Conservation (phyloP, 495 filamentous ascomycete genomes). For the Neurospora sublineolata region DNA sequence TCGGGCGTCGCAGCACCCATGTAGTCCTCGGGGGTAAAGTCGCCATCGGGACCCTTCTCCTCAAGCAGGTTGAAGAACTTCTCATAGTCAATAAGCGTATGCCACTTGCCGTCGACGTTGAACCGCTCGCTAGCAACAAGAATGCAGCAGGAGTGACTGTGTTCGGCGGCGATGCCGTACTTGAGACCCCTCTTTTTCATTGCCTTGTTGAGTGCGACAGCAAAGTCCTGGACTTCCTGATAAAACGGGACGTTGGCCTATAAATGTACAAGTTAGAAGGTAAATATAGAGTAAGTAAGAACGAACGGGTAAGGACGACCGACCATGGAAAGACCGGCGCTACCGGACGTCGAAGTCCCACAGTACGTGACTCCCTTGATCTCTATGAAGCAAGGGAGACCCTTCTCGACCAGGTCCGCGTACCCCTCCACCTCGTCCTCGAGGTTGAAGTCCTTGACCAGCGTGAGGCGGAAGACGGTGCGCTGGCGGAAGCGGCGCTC, state of each 20-base stretch:
- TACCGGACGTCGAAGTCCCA: conserved; percentile 69
- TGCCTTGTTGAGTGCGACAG: conserved; percentile 55
- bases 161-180: conserved; percentile 90
- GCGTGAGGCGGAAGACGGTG: conserved; percentile 88
- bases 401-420: conserved; percentile 73
- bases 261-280: too few relatives aligned
- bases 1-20: conserved; percentile 71
- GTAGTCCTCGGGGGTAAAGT: conserved; percentile 83
- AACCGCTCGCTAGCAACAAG: conserved; percentile 68
- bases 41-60: conserved; percentile 47
- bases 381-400: conserved; percentile 81
- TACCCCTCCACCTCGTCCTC: conserved; percentile 88
- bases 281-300: too few relatives aligned
- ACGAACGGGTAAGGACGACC: too few relatives aligned
- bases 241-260: conserved; percentile 95
- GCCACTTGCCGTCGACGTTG: conserved; percentile 63
- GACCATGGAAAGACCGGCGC: conserved; percentile 84
- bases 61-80: conserved; percentile 80
- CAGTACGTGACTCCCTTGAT: conserved; percentile 96
- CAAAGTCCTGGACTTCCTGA: conserved; percentile 73
- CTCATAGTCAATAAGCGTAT: conserved; percentile 81
- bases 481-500: conserved; percentile 71
- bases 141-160: conserved; percentile 94
- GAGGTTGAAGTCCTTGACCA: conserved; percentile 93
- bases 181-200: conserved; percentile 54